Conservation (phyloP, 768 basidiomycete species). For the Mycena indigotica region DNA sequence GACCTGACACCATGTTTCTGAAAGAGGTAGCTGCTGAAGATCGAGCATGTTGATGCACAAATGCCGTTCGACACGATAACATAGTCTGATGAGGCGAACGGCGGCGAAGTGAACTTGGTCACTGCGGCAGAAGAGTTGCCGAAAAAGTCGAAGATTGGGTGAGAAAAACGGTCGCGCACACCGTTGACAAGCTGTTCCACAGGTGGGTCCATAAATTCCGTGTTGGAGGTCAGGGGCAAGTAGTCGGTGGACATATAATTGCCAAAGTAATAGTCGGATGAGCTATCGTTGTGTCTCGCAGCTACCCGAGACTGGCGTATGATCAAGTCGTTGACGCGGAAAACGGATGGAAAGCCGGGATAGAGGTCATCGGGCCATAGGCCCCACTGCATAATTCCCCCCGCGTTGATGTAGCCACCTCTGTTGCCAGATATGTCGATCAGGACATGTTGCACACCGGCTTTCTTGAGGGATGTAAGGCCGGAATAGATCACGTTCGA, state of each 20-base stretch:
- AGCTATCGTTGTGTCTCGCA: background rate
- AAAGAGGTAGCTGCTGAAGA: slow-evolving; percentile 20
- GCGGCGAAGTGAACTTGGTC: slow-evolving; percentile 19
- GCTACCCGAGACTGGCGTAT: slow-evolving; percentile 10
- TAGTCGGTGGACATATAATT: slow-evolving; percentile 10
- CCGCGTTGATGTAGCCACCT: slow-evolving; percentile 18
- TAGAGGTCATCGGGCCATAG: slow-evolving; percentile 18
- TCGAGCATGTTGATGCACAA: slow-evolving; percentile 19
- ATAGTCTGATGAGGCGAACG: slow-evolving; percentile 16
- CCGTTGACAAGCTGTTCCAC: slow-evolving; percentile 19
- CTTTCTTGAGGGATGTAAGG: slow-evolving; percentile 16
- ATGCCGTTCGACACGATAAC: slow-evolving; percentile 20
- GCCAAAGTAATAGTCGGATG: slow-evolving; percentile 19
- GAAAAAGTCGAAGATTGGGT: slow-evolving; percentile 18
- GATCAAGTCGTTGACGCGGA: slow-evolving; percentile 17
- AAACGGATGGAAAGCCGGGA: slow-evolving; percentile 18
- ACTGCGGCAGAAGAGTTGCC: slow-evolving; percentile 13
- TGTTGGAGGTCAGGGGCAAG: slow-evolving; percentile 10
- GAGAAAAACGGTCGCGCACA: slow-evolving; percentile 16
- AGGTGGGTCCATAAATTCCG: slow-evolving; percentile 18
- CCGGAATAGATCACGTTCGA: slow-evolving; percentile 13
- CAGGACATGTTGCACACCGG: slow-evolving; percentile 19
- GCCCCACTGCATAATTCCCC: slow-evolving; percentile 15
- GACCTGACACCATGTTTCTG: slow-evolving; percentile 20
- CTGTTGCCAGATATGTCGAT: slow-evolving; percentile 22